Evolutionary conservation across 768 basidiomycete genomes (phyloP), one percentile per base, ranked within the genome.

Genomic region (Amanita rubescens): DNA sequence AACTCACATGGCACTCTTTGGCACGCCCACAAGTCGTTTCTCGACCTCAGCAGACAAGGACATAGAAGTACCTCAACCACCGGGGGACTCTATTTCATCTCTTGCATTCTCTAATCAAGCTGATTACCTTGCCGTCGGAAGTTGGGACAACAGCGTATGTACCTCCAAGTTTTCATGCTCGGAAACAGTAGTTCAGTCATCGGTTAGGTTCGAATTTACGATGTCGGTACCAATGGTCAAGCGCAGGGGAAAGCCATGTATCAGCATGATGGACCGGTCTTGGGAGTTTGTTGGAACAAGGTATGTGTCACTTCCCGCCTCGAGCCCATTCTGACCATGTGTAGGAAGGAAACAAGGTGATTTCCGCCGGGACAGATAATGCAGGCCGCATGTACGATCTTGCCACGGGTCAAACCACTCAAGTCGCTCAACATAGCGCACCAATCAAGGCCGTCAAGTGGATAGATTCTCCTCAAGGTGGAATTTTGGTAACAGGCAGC

Each of bases 321-420:
- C 45, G 53, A 24, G 27, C 57, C 51, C 52, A 48, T 33, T 38
- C 35, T 43, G 5, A 30, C 55, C 53, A 51, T 25, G 32, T 34
- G 45, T 58, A 95, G 92, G 89, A 93, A 51, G 94, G 94, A 17
- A 86, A 81, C 61, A 91, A 92, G 71, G 75, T 94, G 33, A 81
- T 96, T 58, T 95, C 94, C 10, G 91, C 87, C 5, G 94, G 95
- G 45, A 89, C 90, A 7, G 95, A 98, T 74, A 96, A 96, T 66
- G 87, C 90, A 1, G 95, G 82, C n/a, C 83, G 90, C 56, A 87
- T 91, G 82, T 95, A 85, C 67, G 95, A 98, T 66, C 76, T 94
- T 39, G 75, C 79, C 15, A 92, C 92, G 1, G 90, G 90, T 1
- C 85, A 87, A 64, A 63, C 84, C 0, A 75, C 77, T 3, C 92